These are phyloP conservation scores for Pestalotiopsis sp. DNA, from an alignment of 2,329 filamentous ascomycete genomes.

Conservation along the genomic window DNA sequence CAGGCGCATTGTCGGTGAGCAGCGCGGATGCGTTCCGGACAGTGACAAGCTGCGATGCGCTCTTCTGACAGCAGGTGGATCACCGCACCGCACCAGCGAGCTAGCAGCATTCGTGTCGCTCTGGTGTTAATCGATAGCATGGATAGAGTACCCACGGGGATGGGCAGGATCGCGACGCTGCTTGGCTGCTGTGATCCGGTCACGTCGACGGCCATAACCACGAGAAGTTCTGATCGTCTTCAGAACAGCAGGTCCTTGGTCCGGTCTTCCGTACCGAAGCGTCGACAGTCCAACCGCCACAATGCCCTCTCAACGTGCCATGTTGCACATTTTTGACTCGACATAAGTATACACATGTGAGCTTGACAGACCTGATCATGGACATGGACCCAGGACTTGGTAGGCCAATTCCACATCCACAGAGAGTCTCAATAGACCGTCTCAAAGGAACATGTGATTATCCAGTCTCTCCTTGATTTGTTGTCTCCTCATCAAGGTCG, in stretches of 20 bases:
- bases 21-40: slow-evolving; percentile 9
- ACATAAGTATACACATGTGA: neutral
- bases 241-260: too few relatives aligned
- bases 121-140: neutral
- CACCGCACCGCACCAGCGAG: neutral
- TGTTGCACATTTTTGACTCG: neutral
- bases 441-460: neutral
- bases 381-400: neutral
- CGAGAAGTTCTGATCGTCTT: too few relatives aligned
- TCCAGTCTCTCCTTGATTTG: neutral
- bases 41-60: neutral
- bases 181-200: too few relatives aligned
- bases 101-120: neutral
- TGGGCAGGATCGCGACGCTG: neutral
- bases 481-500: slow-evolving; percentile 3
- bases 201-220: too few relatives aligned
- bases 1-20: neutral
- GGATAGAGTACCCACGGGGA: neutral
- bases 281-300: neutral
- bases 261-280: neutral
- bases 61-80: slow-evolving; percentile 3
- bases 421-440: neutral
- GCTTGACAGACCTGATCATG: neutral
- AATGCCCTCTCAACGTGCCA: neutral
- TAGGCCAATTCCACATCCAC: neutral